Evolutionary conservation across 129 eudicot species (phyloP), one percentile per base, ranked within the genome.

Genomic region (Logfia minima): DNA sequence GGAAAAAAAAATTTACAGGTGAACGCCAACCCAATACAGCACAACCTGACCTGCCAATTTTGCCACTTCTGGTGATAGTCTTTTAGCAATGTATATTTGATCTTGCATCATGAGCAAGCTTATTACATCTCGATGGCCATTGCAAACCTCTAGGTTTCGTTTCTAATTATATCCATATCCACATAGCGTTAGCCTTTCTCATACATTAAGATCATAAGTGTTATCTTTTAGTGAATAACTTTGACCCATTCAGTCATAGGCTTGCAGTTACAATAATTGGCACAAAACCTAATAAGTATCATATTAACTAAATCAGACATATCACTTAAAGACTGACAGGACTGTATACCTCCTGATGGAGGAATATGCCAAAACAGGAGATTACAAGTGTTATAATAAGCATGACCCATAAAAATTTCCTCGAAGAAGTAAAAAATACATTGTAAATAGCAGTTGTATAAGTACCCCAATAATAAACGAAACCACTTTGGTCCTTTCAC

Each of bases 401-500:
- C 8, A n/a, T 71, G 63, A 3, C 0, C 24, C 6, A 62, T 41
- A 23, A 18, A 16, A 37, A 11, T 16, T 21, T 16, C 17, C n/a
- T 17, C 0, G 8, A 73, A 53, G 68, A 51, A 66, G 14, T 70
- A 55, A 69, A 64, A 62, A 23, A 52, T 22, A 75, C 0, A 37
- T 21, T 51, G 55, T 28, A 28, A 26, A 60, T 53, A 76, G 59
- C 48, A 81, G 31, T 37, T 51, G 61, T 19, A 34, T n/a, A 66
- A 74, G 61, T 91, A 93, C 98, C 97, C 98, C 97, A 81, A 90
- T 81, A 62, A 93, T 51, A 56, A 91, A 86, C 10, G 91, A 89
- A 90, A 93, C 98, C 97, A 93, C 86, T 93, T 93, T 22, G 96
- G 93, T 76, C 98, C 98, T 83, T 87, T 93, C 68, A 91, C 86